Evolutionary conservation across 2,329 filamentous ascomycete genomes (phyloP), one percentile per base, ranked within the genome.

Genomic region (Talaromyces piceae): DNA sequence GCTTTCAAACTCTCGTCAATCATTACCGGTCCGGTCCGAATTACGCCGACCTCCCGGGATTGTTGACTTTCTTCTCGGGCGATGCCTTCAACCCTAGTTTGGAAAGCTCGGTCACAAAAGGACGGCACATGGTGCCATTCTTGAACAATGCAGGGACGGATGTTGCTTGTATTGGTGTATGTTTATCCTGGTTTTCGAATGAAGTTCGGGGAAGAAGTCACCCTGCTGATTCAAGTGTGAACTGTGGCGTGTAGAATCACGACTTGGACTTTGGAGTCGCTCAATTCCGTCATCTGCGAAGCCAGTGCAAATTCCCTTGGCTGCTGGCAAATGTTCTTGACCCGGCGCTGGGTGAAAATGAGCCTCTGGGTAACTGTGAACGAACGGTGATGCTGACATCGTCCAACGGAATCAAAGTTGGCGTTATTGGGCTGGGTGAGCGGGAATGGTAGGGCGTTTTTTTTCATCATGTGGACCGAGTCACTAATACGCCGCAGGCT

Each of bases 61-160:
- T 89, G 3, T 64, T 94, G 47, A 91, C 88, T 1, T 78, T 95
- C 59, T 96, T 95, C 69, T 95, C 89, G 2, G 90, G 90, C 31
- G 91, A 95, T 76, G 89, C 86, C 8, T 96, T 93, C 70, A 95
- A 95, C 65, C 90, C 91, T 0, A 91, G 87, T 60, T 72, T 95
- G 53, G 90, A 95, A 69, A 91, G 86, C 61, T 87, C 86, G 16
- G 83, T 95, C 28, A 95, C 90, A 2, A 95, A 95, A 72, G 90
- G 88, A 76, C 65, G 83, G 58, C 91, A 95, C 68, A 95, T 95
- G 91, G 83, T 95, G 8, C 86, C 88, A 0, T 78, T 93, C 8
- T 71, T 96, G 43, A 95, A 95, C 66, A 75, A 77, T 22, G 81
- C 90, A 58, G 82, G 84, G 3, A 93, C 88, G 1, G 79, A 88